Evolutionary conservation across 768 basidiomycete genomes (phyloP).

Genomic region (Boletus subcaerulescens): DNA sequence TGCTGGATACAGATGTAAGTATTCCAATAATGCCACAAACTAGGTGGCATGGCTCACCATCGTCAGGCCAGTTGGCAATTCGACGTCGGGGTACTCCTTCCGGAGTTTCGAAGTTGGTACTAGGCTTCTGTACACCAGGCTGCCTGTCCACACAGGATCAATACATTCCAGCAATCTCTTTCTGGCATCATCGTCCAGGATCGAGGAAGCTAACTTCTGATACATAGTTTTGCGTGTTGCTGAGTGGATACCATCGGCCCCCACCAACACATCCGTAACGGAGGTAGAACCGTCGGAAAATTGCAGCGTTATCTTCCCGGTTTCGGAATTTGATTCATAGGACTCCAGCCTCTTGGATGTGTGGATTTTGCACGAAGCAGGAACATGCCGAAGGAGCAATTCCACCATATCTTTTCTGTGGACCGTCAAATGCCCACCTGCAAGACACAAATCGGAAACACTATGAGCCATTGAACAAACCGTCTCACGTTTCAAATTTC

Average conservation of each 20-base stretch:
- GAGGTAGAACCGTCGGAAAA: conserved; percentile 39
- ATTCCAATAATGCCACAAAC: not conserved
- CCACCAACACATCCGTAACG: conserved; percentile 40
- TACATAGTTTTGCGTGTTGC: conserved; percentile 30
- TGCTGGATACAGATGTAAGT: conserved; percentile 14
- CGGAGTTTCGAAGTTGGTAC: conserved; percentile 29
- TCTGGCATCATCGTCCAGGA: not conserved
- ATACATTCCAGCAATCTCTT: conserved; percentile 18
- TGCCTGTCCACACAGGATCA: conserved; percentile 40
- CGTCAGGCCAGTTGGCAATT: conserved; percentile 26
- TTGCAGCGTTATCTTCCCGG: conserved; percentile 26
- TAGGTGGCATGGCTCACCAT: not conserved
- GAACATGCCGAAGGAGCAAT: conserved; percentile 30
- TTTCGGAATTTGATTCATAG: conserved; percentile 24
- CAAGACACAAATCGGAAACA: not conserved
- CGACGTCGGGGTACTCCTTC: conserved; percentile 32
- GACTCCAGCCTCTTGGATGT: conserved; percentile 35
- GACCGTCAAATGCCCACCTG: conserved; percentile 30
- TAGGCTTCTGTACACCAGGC: conserved; percentile 37
- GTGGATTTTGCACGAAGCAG: conserved; percentile 29
- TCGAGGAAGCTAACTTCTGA: conserved; percentile 8
- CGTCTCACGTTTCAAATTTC: conserved; percentile 23
- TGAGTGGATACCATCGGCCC: conserved; percentile 44
- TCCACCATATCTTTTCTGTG: conserved; percentile 40
- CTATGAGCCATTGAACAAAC: not conserved